Evolutionary conservation across 768 basidiomycete genomes (phyloP), one percentile per base, ranked within the genome.

Genomic region (Dioszegia aurantiaca): DNA sequence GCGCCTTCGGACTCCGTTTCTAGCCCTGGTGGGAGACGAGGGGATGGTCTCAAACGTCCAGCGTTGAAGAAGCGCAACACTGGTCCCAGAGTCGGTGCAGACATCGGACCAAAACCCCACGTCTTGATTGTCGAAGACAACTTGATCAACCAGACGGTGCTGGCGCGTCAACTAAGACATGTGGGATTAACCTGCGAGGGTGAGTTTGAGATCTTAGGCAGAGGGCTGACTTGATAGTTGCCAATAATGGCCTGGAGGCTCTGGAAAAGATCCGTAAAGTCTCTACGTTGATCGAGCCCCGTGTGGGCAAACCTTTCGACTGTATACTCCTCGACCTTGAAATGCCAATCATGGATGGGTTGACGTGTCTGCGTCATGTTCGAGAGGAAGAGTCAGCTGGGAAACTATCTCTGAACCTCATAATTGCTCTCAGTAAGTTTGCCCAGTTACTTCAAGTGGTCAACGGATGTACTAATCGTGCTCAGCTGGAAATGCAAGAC

Each of bases 321-420:
- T 64, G 63, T 28, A 58, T 74, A 6, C 30, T 76, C 17, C 68
- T 72, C 64, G 74, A 76, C 42, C 36, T 74, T 0, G 72, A 74
- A 43, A 76, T 76, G 74, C 74, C 74, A 67, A 70, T 76, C 26
- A 76, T 76, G 74, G 74, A 76, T 44, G 74, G 74, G 11, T 48
- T 76, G 26, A 74, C 74, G 2, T 69, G 70, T 1, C 48, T 76
- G 27, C 31, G 60, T 12, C 59, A 72, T 57, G 67, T 76, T 11
- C 40, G 74, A 30, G 59, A 61, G 16, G 70, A 70, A 55, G 74
- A 76, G 56, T 55, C 55, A 31, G 68, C 57, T 2, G 70, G 70
- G 0, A 56, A 51, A 23, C 36, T 73, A 49, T 26, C 47, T 6
- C 53, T 53, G 51, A 71, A 63, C 27, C 39, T 63, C 40, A 67